phyloP scores from a whole-genome alignment of 1,284 basidiomycete genomes.

The Irpex sp. region DNA sequence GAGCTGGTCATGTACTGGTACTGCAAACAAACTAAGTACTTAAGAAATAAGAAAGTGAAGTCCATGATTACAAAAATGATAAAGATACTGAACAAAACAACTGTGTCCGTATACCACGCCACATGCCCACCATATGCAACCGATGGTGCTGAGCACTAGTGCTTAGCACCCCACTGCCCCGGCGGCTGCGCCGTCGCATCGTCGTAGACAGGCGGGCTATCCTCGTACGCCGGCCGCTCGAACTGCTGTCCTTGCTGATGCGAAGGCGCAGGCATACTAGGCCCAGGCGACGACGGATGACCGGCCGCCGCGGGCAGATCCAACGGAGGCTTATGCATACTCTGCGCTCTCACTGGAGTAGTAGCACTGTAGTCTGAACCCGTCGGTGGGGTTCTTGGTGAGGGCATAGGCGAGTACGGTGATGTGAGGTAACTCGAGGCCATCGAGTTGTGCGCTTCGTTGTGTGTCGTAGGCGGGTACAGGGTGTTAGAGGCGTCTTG shows the following conservation, averaged over 20 bases:
- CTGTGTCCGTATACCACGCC: neutral
- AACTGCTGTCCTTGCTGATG: neutral
- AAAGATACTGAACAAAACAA: neutral
- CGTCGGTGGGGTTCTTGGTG: conserved; percentile 9
- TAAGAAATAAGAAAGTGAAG: neutral
- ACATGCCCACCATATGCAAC: no score
- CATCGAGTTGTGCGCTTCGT: conserved; percentile 15
- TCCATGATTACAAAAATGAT: neutral
- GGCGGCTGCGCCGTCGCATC: conserved; percentile 39
- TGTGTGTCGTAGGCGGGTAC: conserved; percentile 11
- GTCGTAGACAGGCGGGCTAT: conserved; percentile 62
- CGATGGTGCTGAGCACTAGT: conserved; percentile 15
- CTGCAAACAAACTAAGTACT: neutral
- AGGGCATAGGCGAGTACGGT: conserved; percentile 13
- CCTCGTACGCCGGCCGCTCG: conserved; percentile 31
- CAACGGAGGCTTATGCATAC: conserved; percentile 11
- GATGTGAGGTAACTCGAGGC: conserved; percentile 16
- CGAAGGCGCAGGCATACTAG: conserved; percentile 13
- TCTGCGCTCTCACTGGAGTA: neutral
- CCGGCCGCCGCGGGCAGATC: conserved; percentile 14
- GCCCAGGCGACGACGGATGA: conserved; percentile 5
- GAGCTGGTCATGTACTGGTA: neutral
- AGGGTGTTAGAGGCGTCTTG: neutral
- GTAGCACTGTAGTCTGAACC: conserved; percentile 2
- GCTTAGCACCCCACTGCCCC: conserved; percentile 47